phyloP scores from a whole-genome alignment of 2,329 filamentous ascomycete species.

The Exophiala calicioides region DNA sequence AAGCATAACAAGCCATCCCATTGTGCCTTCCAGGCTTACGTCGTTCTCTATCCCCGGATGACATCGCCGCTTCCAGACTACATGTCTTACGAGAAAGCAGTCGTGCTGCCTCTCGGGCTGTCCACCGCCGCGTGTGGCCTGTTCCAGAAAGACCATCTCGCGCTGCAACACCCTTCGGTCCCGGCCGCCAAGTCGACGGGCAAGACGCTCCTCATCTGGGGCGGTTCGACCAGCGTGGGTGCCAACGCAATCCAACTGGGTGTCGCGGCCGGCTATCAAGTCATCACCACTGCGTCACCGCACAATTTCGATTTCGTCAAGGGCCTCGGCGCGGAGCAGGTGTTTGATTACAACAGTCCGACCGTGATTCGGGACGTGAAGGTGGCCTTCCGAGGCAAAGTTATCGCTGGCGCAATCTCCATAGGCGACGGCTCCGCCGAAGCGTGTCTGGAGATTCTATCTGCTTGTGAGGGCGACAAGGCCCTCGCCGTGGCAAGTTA shows the following conservation, averaged over 20 bases:
- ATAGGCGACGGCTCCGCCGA: constrained; percentile 25
- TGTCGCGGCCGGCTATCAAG: constrained; percentile 40
- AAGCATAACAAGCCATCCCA: constrained; percentile 42
- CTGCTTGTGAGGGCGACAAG: constrained; percentile 25
- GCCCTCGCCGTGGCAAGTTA: constrained; percentile 25
- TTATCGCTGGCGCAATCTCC: constrained; percentile 27
- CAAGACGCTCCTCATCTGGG: constrained; percentile 42
- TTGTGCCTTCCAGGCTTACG: constrained; percentile 34
- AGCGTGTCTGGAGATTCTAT: constrained; percentile 26
- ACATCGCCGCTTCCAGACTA: constrained; percentile 35
- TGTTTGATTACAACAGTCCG: constrained; percentile 48
- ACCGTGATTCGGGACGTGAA: constrained; percentile 37
- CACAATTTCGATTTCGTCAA: constrained; percentile 36
- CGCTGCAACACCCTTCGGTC: constrained; percentile 29
- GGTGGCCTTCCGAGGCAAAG: constrained; percentile 28
- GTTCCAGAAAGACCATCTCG: constrained; percentile 32
- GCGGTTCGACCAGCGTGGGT: constrained; percentile 46
- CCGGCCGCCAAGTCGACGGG: constrained; percentile 1
- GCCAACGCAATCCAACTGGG: constrained; percentile 45
- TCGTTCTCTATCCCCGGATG: constrained; percentile 27
- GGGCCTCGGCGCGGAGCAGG: constrained; percentile 35
- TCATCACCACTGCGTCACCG: constrained; percentile 39
- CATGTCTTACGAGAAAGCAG: constrained; percentile 37
- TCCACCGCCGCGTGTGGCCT: constrained; percentile 38
- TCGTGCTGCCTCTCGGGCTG: constrained; percentile 39